Evolutionary conservation across 1,284 basidiomycete species (phyloP).

Genomic region (Ustilago tritici): DNA sequence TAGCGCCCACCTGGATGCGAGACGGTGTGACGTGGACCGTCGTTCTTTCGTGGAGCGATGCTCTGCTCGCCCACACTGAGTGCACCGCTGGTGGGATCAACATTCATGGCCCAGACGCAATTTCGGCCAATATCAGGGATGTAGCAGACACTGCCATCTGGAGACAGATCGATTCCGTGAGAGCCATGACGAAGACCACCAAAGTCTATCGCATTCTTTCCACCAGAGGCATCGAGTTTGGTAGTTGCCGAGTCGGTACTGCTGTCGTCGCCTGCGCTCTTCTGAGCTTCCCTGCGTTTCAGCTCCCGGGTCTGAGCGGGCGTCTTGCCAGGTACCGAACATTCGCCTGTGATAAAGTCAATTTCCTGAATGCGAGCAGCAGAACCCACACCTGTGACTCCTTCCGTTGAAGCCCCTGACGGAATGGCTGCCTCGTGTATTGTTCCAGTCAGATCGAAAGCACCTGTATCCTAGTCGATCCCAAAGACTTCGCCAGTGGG

Average conservation of each 20-base stretch:
- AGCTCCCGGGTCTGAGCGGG: constrained; percentile 22
- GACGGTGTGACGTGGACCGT: constrained; percentile 71
- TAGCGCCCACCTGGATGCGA: constrained; percentile 70
- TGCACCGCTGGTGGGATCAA: constrained; percentile 55
- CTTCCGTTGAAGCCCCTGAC: constrained; percentile 15
- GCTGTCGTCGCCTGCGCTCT: background rate
- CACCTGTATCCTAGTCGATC: constrained; percentile 63
- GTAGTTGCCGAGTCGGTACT: constrained; percentile 3
- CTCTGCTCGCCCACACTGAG: constrained; percentile 68
- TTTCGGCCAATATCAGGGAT: constrained; percentile 68
- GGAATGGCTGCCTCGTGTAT: constrained; percentile 24
- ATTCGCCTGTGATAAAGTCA: constrained; percentile 57
- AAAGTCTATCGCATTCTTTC: constrained; percentile 54
- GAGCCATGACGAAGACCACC: constrained; percentile 54
- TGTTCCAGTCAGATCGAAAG: constrained; percentile 44
- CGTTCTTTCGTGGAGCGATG: constrained; percentile 68
- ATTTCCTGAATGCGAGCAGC: constrained; percentile 62
- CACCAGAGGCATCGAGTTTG: constrained; percentile 28
- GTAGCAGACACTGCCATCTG: constrained; percentile 26
- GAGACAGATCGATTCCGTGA: constrained; percentile 34
- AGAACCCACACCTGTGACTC: constrained; percentile 28
- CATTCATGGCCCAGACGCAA: constrained; percentile 70
- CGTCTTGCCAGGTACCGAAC: constrained; percentile 46
- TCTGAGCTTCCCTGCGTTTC: constrained; percentile 7
- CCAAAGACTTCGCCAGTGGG: constrained; percentile 70